Conservation (phyloP, 2,329 filamentous ascomycete species). For the Paraconiothyrium brasiliense region DNA sequence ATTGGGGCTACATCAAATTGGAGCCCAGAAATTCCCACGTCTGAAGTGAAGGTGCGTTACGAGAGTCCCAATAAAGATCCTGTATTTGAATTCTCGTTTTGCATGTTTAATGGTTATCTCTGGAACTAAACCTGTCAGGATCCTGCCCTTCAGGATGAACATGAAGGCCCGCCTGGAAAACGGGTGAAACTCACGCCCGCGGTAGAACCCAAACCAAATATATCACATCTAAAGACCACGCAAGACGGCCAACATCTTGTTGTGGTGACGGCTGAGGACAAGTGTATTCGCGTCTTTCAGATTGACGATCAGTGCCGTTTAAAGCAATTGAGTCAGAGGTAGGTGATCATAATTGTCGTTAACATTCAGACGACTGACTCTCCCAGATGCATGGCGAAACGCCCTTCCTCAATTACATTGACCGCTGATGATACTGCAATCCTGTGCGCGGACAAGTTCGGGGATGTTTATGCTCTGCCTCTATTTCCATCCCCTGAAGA, state of each 20-base stretch:
- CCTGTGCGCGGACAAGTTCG: conserved; percentile 91
- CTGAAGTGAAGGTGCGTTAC: conserved; percentile 35
- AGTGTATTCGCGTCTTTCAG: conserved; percentile 84
- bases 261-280: conserved; percentile 89
- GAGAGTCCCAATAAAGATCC: neutral
- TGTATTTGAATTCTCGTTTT: neutral
- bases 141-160: conserved; percentile 28
- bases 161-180: conserved; percentile 51
- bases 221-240: conserved; percentile 74
- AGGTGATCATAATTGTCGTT: conserved; percentile 26
- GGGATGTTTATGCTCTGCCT: conserved; percentile 91
- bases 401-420: conserved; percentile 79
- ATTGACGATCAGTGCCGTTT: conserved; percentile 70
- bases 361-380: conserved; percentile 23
- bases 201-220: conserved; percentile 61
- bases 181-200: conserved; percentile 52
- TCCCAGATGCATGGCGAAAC: conserved; percentile 84
- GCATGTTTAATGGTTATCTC: neutral
- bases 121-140: conserved; percentile 28
- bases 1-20: conserved; percentile 42
- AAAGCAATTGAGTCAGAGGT: conserved; percentile 77
- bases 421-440: conserved; percentile 76
- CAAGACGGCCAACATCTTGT: conserved; percentile 73
- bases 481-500: conserved; percentile 62
- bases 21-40: conserved; percentile 31